Evolutionary conservation across 768 basidiomycete species (phyloP), one percentile per base, ranked within the genome.

Genomic region (Suillus placidus): DNA sequence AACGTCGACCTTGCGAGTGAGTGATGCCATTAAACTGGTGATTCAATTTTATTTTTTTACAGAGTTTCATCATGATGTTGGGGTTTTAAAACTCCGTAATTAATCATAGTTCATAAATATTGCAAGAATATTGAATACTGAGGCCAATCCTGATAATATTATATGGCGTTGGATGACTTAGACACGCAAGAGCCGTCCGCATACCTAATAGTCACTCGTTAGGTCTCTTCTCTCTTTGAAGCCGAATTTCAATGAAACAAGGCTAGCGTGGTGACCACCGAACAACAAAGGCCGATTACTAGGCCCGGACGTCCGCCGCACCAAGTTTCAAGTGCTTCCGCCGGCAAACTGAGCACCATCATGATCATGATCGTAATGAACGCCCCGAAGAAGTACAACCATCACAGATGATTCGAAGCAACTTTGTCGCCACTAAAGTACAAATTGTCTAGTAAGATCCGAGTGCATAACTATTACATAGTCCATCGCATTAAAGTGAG

Each of bases 401-500:
- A 55, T 55, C 54, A 35, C 54, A 55, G 54, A 55, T 55, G 54
- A 55, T 55, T 55, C 34, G 20, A 35, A 55, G 54, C 12, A 35
- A 55, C 54, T 55, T n/a, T 55, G 32, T 55, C 20, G 54, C 54
- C 54, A 35, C 54, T 55, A 55, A 55, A 55, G 12, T 55, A 55
- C 54, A 35, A 54, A 13, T 55, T 35, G 54, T 55, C 54, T 34
- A 55, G 20, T 55, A 55, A 55, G 12, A 55, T 55, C 54, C 54
- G 54, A 55, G 20, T 55, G 12, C 54, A 55, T 55, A 55, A n/a
- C 54, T 35, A 35, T 55, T 55, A 51, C 51, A 51, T 16, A 55
- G 54, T 55, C 54, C 54, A 35, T 55, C 54, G 54, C 54, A 55
- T 55, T 55, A 55, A 55, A 35, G 4, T 20, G 38, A 58, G 26